These are phyloP conservation scores for Brassica rapa DNA, from an alignment of 345 rosid species.

Conservation along the genomic window DNA sequence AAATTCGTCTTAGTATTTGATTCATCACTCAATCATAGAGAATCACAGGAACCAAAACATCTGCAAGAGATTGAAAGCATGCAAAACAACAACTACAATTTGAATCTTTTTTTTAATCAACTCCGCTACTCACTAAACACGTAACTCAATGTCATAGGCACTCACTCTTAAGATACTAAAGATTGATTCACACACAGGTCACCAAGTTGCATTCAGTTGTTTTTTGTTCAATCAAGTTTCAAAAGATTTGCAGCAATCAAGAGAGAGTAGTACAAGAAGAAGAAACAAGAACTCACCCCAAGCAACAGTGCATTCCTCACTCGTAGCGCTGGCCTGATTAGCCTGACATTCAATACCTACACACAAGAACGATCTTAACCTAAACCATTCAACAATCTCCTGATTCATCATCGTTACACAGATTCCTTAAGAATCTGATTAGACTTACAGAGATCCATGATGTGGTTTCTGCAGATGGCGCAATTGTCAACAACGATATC, in stretches of 20 bases:
- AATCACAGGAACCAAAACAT: not conserved
- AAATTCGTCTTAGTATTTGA: not conserved
- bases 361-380: constrained; percentile 8
- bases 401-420: not conserved
- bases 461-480: constrained; percentile 95
- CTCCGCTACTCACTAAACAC: not conserved
- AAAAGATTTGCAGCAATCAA: not conserved
- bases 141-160: not conserved
- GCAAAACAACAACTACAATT: constrained; percentile 2
- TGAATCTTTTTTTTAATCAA: not conserved
- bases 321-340: constrained; percentile 89
- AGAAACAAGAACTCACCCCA: constrained; percentile 63
- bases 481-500: constrained; percentile 96
- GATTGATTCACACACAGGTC: not conserved
- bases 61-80: not conserved
- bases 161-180: not conserved
- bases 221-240: not conserved
- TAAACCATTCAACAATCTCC: not conserved
- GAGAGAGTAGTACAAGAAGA: not conserved
- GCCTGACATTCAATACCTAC: constrained; percentile 96
- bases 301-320: constrained; percentile 98
- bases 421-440: not conserved
- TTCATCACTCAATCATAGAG: not conserved
- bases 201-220: not conserved
- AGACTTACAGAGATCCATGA: constrained; percentile 92